Evolutionary conservation across 306 rosid genomes (phyloP), one percentile per base, ranked within the genome.

Genomic region (Cicer bijugum): DNA sequence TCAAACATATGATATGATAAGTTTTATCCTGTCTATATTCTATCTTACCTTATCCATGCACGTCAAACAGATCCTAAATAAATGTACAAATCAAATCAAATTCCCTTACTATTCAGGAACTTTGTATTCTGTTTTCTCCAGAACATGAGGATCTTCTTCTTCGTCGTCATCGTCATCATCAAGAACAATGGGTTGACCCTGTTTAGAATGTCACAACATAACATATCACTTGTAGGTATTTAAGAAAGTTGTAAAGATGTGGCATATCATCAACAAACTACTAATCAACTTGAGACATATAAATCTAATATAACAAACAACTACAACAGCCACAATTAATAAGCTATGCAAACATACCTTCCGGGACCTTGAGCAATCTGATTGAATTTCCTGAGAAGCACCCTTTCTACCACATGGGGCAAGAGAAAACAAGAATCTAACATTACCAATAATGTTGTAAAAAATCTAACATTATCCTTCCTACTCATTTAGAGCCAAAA

Each of bases 181-280:
- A 48, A 89, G 89, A 78, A 88, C 90, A 87, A 94, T 82, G 58
- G 91, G 86, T 44, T 71, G 79, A 75, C 76, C 89, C 91, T 94
- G 82, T 80, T 73, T 45, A 63, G 76, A 76, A 78, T 35, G 81
- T 45, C 12, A 62, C 16, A 11, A 11, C 67, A 64, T 72, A 67
- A 76, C 46, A 55, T 28, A 69, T 39, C 48, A 60, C 57, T 38
- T 12, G 52, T 37, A 9, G 44, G 55, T 23, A 43, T 67, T 23
- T 43, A 67, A 14, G 50, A 56, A 71, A 67, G 73, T 59, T 67
- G 72, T 43, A 72, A 68, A 67, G 65, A 50, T 33, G 50, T 45
- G 46, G 12, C 20, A 57, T 28, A 71, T 71, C 59, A 80, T 15
- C 71, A 42, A 55, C 57, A 69, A 10, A 77, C 45, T 46, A 74